Conservation (phyloP, 768 basidiomycete genomes). For the Termitomyces sp. region DNA sequence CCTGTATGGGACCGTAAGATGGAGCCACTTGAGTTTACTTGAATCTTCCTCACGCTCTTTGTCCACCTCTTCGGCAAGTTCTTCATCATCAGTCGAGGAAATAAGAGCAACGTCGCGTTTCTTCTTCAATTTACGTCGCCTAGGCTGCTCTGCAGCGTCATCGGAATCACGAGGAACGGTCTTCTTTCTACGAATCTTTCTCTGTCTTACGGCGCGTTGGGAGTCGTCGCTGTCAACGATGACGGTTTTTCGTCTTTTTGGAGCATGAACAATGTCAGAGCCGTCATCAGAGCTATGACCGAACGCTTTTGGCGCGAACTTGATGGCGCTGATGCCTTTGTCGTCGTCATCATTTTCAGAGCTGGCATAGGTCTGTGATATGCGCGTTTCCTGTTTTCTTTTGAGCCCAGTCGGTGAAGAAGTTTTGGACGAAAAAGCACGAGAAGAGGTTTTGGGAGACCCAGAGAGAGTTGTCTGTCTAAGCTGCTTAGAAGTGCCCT, state of each 20-base stretch:
- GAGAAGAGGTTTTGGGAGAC: conserved; percentile 24
- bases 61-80: conserved; percentile 44
- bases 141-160: conserved; percentile 25
- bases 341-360: conserved; percentile 14
- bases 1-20: conserved; percentile 28
- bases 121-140: conserved; percentile 33
- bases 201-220: neutral
- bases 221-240: conserved; percentile 14
- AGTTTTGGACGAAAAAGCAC: conserved; percentile 9
- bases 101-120: conserved; percentile 29
- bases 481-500: conserved; percentile 20
- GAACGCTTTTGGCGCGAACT: conserved; percentile 34
- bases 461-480: conserved; percentile 42
- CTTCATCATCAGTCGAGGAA: conserved; percentile 34
- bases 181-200: conserved; percentile 9
- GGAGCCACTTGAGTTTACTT: neutral
- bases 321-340: conserved; percentile 42
- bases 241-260: conserved; percentile 11
- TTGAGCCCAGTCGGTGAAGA: conserved; percentile 1
- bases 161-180: conserved; percentile 19
- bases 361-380: conserved; percentile 1
- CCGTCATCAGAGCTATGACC: neutral
- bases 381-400: conserved; percentile 9
- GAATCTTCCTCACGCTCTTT: conserved; percentile 39
- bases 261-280: neutral